Conservation (phyloP, 176 grass and related monocot genomes). For the Areca catechu region DNA sequence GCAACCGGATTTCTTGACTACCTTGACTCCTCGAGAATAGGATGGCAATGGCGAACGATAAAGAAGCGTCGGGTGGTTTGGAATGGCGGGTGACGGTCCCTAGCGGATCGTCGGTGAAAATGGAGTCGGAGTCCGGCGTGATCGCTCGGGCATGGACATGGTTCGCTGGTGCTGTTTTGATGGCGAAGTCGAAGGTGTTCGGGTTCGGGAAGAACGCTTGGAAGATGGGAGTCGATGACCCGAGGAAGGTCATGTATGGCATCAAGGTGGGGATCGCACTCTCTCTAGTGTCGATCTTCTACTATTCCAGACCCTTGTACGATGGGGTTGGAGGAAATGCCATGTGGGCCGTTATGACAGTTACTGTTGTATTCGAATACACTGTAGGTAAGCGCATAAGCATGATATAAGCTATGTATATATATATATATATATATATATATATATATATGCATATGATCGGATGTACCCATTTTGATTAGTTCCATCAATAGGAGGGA, state of each 20-base stretch:
- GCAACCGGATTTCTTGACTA: too few species aligned
- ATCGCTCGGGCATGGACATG: constrained; percentile 12
- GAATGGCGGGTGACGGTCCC: constrained; percentile 57
- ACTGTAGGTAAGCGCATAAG: constrained; percentile 52
- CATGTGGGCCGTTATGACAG: constrained; percentile 74
- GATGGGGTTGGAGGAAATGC: constrained; percentile 47
- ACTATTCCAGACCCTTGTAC: constrained; percentile 53
- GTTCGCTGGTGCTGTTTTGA: constrained; percentile 8
- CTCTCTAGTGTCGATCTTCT: constrained; percentile 47
- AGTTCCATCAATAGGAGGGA: too few species aligned
- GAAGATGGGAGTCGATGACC: constrained; percentile 50
- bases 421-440: too few species aligned
- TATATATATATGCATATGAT: too few species aligned
- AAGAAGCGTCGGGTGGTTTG: constrained; percentile 1
- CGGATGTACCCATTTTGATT: too few species aligned
- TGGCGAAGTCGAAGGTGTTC: constrained; percentile 9
- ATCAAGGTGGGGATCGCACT: constrained; percentile 61
- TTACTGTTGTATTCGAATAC: constrained; percentile 62
- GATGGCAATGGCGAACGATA: constrained; percentile 29
- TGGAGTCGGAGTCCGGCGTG: constrained; percentile 21
- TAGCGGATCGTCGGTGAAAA: constrained; percentile 34
- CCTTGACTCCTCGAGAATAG: not conserved
- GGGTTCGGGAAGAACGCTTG: constrained; percentile 21
- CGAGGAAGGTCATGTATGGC: constrained; percentile 42
- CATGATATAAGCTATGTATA: not conserved